Base-by-base conservation (phyloP, 176 grass and related monocot species). In the Echinochloa phyllopogon region DNA sequence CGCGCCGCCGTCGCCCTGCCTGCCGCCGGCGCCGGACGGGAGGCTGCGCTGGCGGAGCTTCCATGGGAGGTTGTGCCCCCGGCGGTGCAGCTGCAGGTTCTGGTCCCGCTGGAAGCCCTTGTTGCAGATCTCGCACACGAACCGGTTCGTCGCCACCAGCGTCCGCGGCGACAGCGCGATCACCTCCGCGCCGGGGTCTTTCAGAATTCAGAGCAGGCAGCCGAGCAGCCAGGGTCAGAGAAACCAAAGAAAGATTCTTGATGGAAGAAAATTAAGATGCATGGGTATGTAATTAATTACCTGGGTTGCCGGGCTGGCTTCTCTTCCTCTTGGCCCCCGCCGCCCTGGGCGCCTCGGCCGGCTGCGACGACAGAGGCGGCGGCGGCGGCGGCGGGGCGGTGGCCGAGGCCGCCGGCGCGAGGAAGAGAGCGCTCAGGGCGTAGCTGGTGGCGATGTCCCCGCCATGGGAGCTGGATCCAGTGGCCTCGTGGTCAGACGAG, bases 21-120 rank as follows among this genome's bases (percentile, higher is more conserved):
- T 39, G 11, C 59, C 33, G 42, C 21, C 52, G 53, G 18, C 33
- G 40, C 37, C 69, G 69, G 70, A 70, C 17, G 43, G 69, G 20
- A 39, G 3, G 72, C 58, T 79, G 33, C 87, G 87, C 80, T 94
- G 96, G 64, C 89, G 94, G 76, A 99, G 96, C 90, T 96, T 99
- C 96, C 96, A 99, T 8, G 96, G 96, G 18, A 99, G 89, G 87
- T 99, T 99, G 88, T 96, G 96, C 2, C 96, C 96, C 15, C 96
- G 91, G 73, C 91, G 88, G 86, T 99, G 97, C 62, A 99, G 92
- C 93, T 99, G 91, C 37, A 99, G 90, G 84, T 99, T 99, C 88
- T 99, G 97, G 82, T 96, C 94, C 66, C 97, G 55, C 80, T 94
- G 91, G 86, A 99, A 99, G 5, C 91, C 92, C 88, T 99, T 99